Conservation (phyloP, 371 early-diverging fungal species). For the Lichtheimia hyalospora region DNA sequence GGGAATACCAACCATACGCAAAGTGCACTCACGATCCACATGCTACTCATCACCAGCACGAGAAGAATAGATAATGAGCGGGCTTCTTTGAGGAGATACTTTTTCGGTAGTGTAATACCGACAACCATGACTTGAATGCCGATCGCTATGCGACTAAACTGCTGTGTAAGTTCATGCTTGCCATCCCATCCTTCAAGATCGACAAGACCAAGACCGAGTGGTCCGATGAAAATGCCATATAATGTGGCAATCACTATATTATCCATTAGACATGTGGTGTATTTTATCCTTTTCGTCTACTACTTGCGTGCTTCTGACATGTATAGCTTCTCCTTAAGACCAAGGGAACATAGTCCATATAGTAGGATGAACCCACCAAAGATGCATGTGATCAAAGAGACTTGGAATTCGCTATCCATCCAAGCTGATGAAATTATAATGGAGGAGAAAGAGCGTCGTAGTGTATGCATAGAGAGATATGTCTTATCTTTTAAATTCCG, state of each 20-base stretch:
- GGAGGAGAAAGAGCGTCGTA: no score
- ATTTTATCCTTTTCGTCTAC: constrained; percentile 11
- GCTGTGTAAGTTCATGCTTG: constrained; percentile 23
- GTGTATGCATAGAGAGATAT: no score
- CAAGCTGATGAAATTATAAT: no score
- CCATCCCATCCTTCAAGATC: constrained; percentile 27
- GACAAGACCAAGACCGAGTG: constrained; percentile 36
- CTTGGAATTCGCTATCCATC: constrained; percentile 10
- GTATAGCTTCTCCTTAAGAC: constrained; percentile 83
- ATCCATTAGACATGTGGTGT: not conserved
- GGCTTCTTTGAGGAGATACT: constrained; percentile 55
- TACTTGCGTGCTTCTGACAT: constrained; percentile 79
- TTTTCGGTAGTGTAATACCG: constrained; percentile 56
- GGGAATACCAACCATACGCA: constrained; percentile 20
- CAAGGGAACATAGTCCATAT: constrained; percentile 80
- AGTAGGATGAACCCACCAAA: constrained; percentile 77
- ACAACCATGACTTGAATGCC: constrained; percentile 57
- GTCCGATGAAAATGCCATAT: constrained; percentile 82
- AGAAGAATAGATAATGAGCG: constrained; percentile 66
- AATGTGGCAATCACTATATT: constrained; percentile 66
- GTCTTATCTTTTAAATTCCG: no score
- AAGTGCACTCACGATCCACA: constrained; percentile 36
- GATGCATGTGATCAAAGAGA: constrained; percentile 36
- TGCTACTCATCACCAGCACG: constrained; percentile 73
- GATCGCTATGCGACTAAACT: constrained; percentile 71